A percentile compares a stretch with the other conserved stretches of the same genome.
phyloP scores from a whole-genome alignment of 225 moss, liverwort and hornwort genomes.

The Pseudoscleropodium purum region DNA sequence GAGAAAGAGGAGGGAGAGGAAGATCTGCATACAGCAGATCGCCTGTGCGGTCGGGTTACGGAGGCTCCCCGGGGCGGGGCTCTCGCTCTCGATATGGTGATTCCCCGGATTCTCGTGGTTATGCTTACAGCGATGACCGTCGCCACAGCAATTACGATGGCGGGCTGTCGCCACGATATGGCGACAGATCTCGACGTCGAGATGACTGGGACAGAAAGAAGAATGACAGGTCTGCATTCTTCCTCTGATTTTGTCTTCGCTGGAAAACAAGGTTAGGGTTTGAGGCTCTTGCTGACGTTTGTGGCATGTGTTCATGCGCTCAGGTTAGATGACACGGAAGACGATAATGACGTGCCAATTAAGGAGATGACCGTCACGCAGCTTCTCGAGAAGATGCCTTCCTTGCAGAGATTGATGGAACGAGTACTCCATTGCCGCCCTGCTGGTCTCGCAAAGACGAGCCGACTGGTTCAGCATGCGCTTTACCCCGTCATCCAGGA shows the following conservation, averaged over 20 bases:
- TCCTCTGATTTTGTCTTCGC: not conserved
- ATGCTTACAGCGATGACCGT: constrained; percentile 51
- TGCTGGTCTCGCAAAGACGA: constrained; percentile 65
- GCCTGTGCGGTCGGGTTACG: constrained; percentile 29
- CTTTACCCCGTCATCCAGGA: constrained; percentile 67
- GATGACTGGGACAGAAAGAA: constrained; percentile 17
- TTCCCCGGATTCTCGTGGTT: constrained; percentile 34
- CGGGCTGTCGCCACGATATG: constrained; percentile 40
- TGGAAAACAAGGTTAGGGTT: not conserved
- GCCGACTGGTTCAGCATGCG: constrained; percentile 71
- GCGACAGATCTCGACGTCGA: constrained; percentile 18
- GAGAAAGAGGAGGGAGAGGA: not conserved
- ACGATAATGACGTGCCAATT: constrained; percentile 29
- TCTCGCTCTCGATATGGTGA: constrained; percentile 48
- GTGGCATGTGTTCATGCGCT: not conserved
- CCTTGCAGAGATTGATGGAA: constrained; percentile 82
- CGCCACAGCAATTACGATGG: constrained; percentile 54
- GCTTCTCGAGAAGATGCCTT: constrained; percentile 76
- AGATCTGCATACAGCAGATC: constrained; percentile 31
- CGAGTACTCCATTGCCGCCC: constrained; percentile 83
- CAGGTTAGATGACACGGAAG: constrained; percentile 16
- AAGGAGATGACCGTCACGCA: constrained; percentile 73
- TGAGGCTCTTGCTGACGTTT: not conserved
- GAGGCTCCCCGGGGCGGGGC: constrained; percentile 32
- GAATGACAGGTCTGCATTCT: constrained; percentile 12